A percentile compares a stretch with the other conserved stretches of the same genome.
Evolutionary conservation across 495 filamentous ascomycete species (phyloP).

Genomic region (Friedmanniomyces endolithicus): DNA sequence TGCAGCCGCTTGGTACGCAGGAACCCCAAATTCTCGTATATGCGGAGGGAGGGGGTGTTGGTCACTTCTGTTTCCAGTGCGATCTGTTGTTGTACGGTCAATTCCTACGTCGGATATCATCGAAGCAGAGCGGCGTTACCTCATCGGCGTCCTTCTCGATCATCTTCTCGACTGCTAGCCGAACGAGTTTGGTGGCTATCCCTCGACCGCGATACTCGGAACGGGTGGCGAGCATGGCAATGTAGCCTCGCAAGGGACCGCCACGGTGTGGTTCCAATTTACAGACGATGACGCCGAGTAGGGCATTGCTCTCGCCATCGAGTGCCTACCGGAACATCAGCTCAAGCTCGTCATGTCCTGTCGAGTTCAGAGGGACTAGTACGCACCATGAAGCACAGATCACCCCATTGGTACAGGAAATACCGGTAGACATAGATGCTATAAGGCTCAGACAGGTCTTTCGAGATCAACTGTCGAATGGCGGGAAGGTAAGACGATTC

Average conservation of each 20-base stretch:
- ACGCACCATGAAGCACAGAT: conserved; percentile 80
- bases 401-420: conserved; percentile 96
- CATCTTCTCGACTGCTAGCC: conserved; percentile 90
- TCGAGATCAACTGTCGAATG: conserved; percentile 87
- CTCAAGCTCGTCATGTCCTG: background rate
- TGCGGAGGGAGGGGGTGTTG: conserved; percentile 78
- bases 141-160: conserved; percentile 72
- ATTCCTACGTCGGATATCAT: background rate
- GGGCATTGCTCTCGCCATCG: conserved; percentile 38
- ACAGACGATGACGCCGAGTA: conserved; percentile 86
- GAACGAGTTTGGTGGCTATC: conserved; percentile 82
- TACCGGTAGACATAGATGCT: conserved; percentile 99
- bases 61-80: conserved; percentile 95
- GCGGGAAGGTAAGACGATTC: conserved; percentile 73
- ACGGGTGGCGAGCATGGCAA: conserved; percentile 90
- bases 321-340: conserved; percentile 45
- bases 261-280: conserved; percentile 83
- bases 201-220: conserved; percentile 66
- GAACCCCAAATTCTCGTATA: conserved; percentile 92
- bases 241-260: conserved; percentile 81
- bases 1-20: conserved; percentile 85
- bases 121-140: conserved; percentile 33
- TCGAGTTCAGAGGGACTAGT: conserved; percentile 2
- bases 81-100: conserved; percentile 36
- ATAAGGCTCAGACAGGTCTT: conserved; percentile 95